These are phyloP conservation scores for Dactylellina sp. DNA, from an alignment of 2,329 filamentous ascomycete species.

Conservation along the genomic window DNA sequence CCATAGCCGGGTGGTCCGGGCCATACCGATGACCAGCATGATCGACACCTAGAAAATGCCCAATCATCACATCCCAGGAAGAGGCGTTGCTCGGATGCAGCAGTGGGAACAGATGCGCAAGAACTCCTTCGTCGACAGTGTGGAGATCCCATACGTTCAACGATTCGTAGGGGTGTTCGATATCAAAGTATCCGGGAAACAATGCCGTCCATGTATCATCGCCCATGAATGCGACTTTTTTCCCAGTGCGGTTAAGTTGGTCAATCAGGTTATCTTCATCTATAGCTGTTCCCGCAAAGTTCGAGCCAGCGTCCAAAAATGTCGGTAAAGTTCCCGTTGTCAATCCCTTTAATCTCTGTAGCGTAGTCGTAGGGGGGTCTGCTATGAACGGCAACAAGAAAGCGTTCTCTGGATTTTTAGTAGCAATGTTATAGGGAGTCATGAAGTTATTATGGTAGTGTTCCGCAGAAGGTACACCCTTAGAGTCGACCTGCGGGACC, in stretches of 20 bases:
- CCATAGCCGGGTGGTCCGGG: conserved; percentile 91
- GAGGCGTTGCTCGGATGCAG: conserved; percentile 73
- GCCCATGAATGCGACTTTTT: conserved; percentile 90
- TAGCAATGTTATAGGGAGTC: conserved; percentile 84
- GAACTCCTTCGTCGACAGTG: conserved; percentile 95
- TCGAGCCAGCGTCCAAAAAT: conserved; percentile 92
- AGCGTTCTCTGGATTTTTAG: conserved; percentile 79
- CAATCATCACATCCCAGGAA: conserved; percentile 94
- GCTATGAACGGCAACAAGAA: conserved; percentile 95
- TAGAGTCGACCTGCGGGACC: conserved; percentile 74
- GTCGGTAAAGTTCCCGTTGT: conserved; percentile 96
- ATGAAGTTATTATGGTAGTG: conserved; percentile 90
- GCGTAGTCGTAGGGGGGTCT: conserved; percentile 91
- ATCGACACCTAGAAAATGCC: conserved; percentile 93
- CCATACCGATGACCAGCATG: conserved; percentile 97
- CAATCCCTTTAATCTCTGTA: conserved; percentile 91
- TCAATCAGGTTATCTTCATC: conserved; percentile 86
- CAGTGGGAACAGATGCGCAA: conserved; percentile 87
- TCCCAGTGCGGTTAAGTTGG: conserved; percentile 73
- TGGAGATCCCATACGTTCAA: conserved; percentile 99
- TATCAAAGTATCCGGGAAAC: conserved; percentile 93
- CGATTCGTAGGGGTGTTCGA: conserved; percentile 91
- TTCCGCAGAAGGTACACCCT: conserved; percentile 65
- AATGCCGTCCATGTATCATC: conserved; percentile 97
- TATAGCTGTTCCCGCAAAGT: conserved; percentile 93